Evolutionary conservation across 306 rosid species (phyloP).

Genomic region (Ormosia emarginata): DNA sequence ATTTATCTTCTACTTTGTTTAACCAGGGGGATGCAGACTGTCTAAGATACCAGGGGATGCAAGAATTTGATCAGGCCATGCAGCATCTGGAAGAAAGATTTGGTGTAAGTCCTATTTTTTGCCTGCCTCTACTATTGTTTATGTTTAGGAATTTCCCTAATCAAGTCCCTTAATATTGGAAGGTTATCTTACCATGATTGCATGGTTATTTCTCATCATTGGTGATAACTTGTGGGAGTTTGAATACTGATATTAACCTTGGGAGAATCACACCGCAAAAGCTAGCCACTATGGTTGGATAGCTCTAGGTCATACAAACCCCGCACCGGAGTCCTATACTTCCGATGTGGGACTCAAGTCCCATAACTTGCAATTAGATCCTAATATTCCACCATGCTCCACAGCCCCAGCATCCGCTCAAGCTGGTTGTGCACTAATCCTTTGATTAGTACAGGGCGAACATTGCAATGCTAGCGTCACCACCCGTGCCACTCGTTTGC

Average conservation of each 20-base stretch:
- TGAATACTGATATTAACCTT: background rate
- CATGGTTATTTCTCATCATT: slow-evolving; percentile 3
- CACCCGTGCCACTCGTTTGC: no score
- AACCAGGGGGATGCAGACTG: slow-evolving; percentile 75
- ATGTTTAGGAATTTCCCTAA: background rate
- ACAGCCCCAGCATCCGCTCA: no score
- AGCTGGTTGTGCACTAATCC: no score
- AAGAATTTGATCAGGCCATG: slow-evolving; percentile 96
- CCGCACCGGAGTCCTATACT: no score
- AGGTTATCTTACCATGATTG: slow-evolving; percentile 3
- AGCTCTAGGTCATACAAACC: no score
- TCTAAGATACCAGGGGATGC: slow-evolving; percentile 86
- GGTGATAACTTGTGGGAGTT: slow-evolving; percentile 11
- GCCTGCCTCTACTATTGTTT: background rate
- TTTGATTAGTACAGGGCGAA: no score
- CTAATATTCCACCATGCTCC: no score
- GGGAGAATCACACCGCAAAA: background rate
- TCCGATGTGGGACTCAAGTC: no score
- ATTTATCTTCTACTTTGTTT: slow-evolving; percentile 25
- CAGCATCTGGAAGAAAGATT: slow-evolving; percentile 87
- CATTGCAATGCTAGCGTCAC: no score
- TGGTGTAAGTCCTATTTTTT: slow-evolving; percentile 58
- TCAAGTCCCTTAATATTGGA: background rate
- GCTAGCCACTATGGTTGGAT: no score
- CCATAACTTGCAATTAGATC: no score